A percentile compares a stretch with the other conserved stretches of the same genome.
Conservation (phyloP, 108 stramenopile genomes). For the Stephanodiscus triporus region DNA sequence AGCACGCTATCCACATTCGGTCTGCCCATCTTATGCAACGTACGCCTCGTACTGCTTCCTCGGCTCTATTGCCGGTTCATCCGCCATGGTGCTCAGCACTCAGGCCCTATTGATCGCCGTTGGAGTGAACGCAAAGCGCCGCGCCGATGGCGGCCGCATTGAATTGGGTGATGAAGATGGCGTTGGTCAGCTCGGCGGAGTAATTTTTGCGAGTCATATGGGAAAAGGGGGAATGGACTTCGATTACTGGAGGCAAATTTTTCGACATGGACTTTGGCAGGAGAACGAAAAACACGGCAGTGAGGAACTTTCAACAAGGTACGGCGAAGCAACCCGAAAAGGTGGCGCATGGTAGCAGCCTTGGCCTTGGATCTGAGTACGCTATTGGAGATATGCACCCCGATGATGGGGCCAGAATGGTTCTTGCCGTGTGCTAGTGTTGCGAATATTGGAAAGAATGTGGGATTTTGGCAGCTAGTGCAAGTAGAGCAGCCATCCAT, state of each 20-base stretch:
- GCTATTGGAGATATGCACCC: constrained; percentile 86
- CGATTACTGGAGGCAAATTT: constrained; percentile 40
- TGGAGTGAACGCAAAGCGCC: constrained; percentile 78
- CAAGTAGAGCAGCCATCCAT: constrained; percentile 93
- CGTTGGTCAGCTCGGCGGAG: constrained; percentile 92
- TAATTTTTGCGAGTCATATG: constrained; percentile 89
- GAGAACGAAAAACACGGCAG: not conserved
- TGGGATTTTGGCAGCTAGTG: constrained; percentile 92
- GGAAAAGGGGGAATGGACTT: constrained; percentile 55
- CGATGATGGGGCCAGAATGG: constrained; percentile 71
- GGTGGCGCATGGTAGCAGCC: constrained; percentile 90
- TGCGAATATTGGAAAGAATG: constrained; percentile 97
- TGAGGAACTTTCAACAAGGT: constrained; percentile 36
- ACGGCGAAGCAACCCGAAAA: constrained; percentile 87
- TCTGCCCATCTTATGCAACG: constrained; percentile 66
- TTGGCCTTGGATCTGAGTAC: constrained; percentile 85
- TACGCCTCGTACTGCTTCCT: constrained; percentile 70
- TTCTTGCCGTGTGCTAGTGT: constrained; percentile 87
- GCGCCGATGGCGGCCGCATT: constrained; percentile 96
- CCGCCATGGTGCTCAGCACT: constrained; percentile 89
- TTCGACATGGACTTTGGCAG: too few relatives aligned
- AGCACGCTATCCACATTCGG: constrained; percentile 74
- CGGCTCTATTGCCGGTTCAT: constrained; percentile 74
- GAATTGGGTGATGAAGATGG: constrained; percentile 98
- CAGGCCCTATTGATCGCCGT: constrained; percentile 91